These are phyloP conservation scores for Truncatella angustata DNA, from an alignment of 2,329 filamentous ascomycete species.

Conservation along the genomic window DNA sequence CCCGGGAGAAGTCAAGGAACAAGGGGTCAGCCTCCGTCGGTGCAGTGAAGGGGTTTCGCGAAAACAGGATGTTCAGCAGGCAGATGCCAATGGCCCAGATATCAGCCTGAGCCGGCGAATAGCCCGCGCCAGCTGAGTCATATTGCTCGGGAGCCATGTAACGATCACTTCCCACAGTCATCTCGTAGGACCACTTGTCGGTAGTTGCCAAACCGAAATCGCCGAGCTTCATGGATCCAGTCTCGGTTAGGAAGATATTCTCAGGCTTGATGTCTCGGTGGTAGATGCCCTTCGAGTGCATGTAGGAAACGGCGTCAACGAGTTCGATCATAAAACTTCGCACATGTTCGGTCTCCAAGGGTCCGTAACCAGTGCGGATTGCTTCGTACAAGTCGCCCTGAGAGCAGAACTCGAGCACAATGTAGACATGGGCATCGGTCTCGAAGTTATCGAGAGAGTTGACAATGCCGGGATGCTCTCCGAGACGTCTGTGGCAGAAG, in stretches of 20 bases:
- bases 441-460: constrained; percentile 90
- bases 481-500: constrained; percentile 75
- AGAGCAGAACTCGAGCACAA: constrained; percentile 92
- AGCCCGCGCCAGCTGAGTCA: constrained; percentile 81
- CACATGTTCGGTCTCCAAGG: constrained; percentile 92
- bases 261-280: constrained; percentile 99
- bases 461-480: constrained; percentile 85
- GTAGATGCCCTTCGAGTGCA: constrained; percentile 87
- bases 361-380: constrained; percentile 84
- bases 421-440: constrained; percentile 83
- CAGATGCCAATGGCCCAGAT: constrained; percentile 98
- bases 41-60: constrained; percentile 90
- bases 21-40: constrained; percentile 88
- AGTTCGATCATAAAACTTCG: constrained; percentile 96
- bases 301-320: constrained; percentile 82
- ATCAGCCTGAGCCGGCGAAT: constrained; percentile 90
- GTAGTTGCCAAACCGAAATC: constrained; percentile 93
- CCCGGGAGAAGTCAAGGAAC: constrained; percentile 88
- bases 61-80: constrained; percentile 93
- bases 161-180: constrained; percentile 92
- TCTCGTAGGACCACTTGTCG: constrained; percentile 87
- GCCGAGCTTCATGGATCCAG: constrained; percentile 90
- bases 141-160: constrained; percentile 99
- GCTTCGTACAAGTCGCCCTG: constrained; percentile 97
- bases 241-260: constrained; percentile 91